Conservation (phyloP, 2,329 filamentous ascomycete genomes). For the Fusarium succisae region DNA sequence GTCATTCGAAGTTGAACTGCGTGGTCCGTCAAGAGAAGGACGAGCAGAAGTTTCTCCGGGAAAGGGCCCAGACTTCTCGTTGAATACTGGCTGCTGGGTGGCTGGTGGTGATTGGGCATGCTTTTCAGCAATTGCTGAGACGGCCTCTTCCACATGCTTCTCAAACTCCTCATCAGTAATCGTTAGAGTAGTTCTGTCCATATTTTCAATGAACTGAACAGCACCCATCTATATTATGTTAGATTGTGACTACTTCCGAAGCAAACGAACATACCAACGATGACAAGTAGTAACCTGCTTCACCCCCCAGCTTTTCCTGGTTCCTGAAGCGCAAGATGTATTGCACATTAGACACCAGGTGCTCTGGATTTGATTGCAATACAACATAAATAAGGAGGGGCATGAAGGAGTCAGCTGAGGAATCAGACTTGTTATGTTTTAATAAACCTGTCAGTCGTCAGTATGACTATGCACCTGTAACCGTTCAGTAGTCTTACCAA, state of each 20-base stretch:
- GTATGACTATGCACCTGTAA: not conserved
- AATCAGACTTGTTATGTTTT: conserved; percentile 91
- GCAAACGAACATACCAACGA: conserved; percentile 72
- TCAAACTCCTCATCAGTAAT: conserved; percentile 97
- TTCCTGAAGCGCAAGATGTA: conserved; percentile 98
- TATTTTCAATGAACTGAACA: conserved; percentile 94
- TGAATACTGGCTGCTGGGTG: conserved; percentile 52
- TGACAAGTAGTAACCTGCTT: conserved; percentile 97
- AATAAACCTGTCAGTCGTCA: conserved; percentile 72
- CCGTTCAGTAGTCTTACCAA: conserved; percentile 65
- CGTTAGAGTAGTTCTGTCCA: conserved; percentile 92
- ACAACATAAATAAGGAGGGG: conserved; percentile 96
- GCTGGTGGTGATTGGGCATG: conserved; percentile 65
- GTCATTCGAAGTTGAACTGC: conserved; percentile 65
- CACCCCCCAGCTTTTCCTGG: conserved; percentile 96
- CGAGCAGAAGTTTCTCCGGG: conserved; percentile 48
- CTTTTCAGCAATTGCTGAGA: conserved; percentile 93
- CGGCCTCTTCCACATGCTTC: conserved; percentile 92
- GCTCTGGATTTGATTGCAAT: conserved; percentile 91
- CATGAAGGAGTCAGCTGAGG: conserved; percentile 96
- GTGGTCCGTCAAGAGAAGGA: conserved; percentile 59
- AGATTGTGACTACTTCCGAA: not conserved
- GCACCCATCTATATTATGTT: conserved; percentile 75
- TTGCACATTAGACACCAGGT: conserved; percentile 96
- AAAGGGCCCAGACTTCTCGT: conserved; percentile 53